Conservation (phyloP, 192 early-diverging fungal genomes). For the Gamsiella multidivaricata region DNA sequence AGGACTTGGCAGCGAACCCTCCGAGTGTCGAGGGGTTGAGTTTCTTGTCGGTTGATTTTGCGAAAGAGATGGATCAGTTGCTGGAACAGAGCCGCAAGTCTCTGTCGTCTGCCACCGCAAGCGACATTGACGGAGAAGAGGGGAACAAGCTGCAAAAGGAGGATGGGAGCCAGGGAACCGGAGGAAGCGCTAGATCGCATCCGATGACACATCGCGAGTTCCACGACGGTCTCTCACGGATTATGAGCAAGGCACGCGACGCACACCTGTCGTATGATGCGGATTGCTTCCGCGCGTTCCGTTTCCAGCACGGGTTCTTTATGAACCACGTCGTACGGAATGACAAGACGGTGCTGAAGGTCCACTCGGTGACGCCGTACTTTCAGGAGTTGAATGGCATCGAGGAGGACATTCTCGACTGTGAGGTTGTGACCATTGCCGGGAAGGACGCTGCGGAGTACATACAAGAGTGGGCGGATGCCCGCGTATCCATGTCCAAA, state of each 20-base stretch:
- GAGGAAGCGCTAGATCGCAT: neutral
- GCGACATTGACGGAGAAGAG: neutral
- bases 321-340: constrained; percentile 38
- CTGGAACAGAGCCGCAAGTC: neutral
- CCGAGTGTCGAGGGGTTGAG: constrained; percentile 4
- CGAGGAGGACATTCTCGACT: constrained; percentile 22
- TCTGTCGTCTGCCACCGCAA: neutral
- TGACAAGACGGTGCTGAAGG: constrained; percentile 29
- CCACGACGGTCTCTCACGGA: constrained; percentile 22
- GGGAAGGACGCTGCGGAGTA: constrained; percentile 23
- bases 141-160: neutral
- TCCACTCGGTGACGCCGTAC: constrained; percentile 13
- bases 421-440: constrained; percentile 19
- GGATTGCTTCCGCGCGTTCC: constrained; percentile 37
- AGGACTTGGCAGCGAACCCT: constrained; percentile 17
- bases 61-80: constrained; percentile 6
- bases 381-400: constrained; percentile 6
- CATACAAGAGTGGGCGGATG: constrained; percentile 41
- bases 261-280: constrained; percentile 44
- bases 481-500: constrained; percentile 25
- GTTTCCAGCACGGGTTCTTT: constrained; percentile 28
- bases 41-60: constrained; percentile 19
- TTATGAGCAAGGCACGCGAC: constrained; percentile 31
- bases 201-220: constrained; percentile 38
- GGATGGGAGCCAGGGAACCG: neutral